phyloP scores from a whole-genome alignment of 73 alveolate genomes.

The Tetrahymena elliotti region DNA sequence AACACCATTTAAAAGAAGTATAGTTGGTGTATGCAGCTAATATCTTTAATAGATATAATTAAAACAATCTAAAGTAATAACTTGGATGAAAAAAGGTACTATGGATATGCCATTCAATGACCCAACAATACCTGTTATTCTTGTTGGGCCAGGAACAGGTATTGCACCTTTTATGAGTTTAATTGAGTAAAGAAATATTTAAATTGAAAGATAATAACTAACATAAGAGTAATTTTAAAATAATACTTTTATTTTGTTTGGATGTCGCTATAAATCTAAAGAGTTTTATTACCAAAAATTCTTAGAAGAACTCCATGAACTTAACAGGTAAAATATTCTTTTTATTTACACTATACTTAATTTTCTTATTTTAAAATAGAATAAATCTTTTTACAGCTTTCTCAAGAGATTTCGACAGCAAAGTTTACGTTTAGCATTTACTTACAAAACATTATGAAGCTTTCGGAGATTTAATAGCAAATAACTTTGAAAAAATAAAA shows the following conservation, averaged over 20 bases:
- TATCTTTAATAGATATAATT: conserved; percentile 32
- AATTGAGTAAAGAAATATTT: conserved; percentile 14
- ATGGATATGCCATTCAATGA: conserved; percentile 33
- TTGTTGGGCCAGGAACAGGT: conserved; percentile 75
- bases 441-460: conserved; percentile 39
- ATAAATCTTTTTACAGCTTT: conserved; percentile 56
- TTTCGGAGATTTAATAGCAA: conserved; percentile 33
- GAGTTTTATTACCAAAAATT: conserved; percentile 60
- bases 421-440: conserved; percentile 62
- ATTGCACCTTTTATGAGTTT: conserved; percentile 60
- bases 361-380: background rate
- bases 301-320: conserved; percentile 25
- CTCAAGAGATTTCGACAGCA: conserved; percentile 52
- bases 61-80: conserved; percentile 9
- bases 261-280: conserved; percentile 52
- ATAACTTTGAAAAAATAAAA: conserved; percentile 33
- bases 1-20: conserved; percentile 55
- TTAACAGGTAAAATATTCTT: background rate
- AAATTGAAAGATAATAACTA: background rate
- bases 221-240: background rate
- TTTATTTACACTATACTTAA: background rate
- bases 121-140: conserved; percentile 26
- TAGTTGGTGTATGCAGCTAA: conserved; percentile 61
- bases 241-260: conserved; percentile 41
- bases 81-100: conserved; percentile 52